A percentile compares a stretch with the other conserved stretches of the same genome.
phyloP scores from a whole-genome alignment of 495 filamentous ascomycete species.

The Penicillium ucsense region DNA sequence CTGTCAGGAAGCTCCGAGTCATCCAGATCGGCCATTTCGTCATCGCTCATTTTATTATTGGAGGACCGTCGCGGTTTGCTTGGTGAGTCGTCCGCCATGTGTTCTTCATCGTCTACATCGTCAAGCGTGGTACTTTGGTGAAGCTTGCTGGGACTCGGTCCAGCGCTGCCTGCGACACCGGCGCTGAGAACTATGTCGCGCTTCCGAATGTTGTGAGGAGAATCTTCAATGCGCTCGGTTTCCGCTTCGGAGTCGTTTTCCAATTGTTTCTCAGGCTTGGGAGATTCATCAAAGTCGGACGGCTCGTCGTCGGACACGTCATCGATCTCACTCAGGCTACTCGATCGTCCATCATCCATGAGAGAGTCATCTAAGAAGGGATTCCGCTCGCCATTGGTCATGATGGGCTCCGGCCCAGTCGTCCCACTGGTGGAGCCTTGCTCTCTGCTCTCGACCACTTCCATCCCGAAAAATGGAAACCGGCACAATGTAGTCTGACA shows the following conservation, averaged over 20 bases:
- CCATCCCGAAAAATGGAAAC: constrained; percentile 19
- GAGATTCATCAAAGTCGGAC: constrained; percentile 43
- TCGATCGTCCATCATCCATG: constrained; percentile 43
- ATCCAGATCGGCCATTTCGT: constrained; percentile 22
- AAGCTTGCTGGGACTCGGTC: constrained; percentile 61
- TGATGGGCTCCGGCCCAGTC: constrained; percentile 22
- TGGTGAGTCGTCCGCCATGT: constrained; percentile 29
- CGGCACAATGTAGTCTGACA: no score
- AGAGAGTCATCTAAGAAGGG: constrained; percentile 29
- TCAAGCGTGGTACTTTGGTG: constrained; percentile 40
- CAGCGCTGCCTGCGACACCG: constrained; percentile 39
- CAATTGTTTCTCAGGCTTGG: constrained; percentile 27
- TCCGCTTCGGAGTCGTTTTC: constrained; percentile 95
- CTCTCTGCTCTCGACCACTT: constrained; percentile 35
- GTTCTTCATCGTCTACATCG: constrained; percentile 34
- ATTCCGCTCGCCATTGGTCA: constrained; percentile 32
- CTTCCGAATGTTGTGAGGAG: constrained; percentile 65
- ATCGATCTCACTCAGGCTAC: constrained; percentile 88
- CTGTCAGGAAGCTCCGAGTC: constrained; percentile 23
- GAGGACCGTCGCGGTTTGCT: constrained; percentile 28
- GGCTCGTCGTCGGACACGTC: constrained; percentile 56
- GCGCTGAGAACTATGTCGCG: constrained; percentile 51
- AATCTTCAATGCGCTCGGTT: constrained; percentile 87
- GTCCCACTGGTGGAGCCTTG: constrained; percentile 25
- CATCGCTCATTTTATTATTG: constrained; percentile 21